phyloP scores from a whole-genome alignment of 2,329 filamentous ascomycete genomes.

The Fusarium kyushuense region DNA sequence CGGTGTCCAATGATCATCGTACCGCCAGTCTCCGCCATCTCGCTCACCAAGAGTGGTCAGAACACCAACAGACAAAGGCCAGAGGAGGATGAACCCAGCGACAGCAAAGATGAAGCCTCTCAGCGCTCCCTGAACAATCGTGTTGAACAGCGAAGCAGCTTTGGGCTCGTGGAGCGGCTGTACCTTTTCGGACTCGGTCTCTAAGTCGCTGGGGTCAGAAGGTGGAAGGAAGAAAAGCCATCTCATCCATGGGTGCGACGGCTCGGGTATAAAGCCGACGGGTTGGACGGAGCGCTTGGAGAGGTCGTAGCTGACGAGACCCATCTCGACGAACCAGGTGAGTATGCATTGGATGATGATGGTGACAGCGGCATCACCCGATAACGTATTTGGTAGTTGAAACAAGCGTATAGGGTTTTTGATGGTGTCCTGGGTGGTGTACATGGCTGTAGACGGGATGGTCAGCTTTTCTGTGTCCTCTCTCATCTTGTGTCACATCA shows the following conservation, averaged over 20 bases:
- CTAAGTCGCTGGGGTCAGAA: not conserved
- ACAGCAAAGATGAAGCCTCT: constrained; percentile 49
- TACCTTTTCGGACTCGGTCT: constrained; percentile 4
- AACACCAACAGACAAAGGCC: constrained; percentile 59
- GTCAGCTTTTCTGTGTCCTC: constrained; percentile 7
- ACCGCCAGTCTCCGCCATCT: constrained; percentile 59
- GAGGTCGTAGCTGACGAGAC: constrained; percentile 63
- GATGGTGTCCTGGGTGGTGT: constrained; percentile 54
- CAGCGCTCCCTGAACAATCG: constrained; percentile 48
- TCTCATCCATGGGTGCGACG: constrained; percentile 50
- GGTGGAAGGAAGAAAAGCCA: constrained; percentile 52
- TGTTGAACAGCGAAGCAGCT: not conserved
- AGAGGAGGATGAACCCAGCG: constrained; percentile 58
- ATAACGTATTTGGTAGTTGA: constrained; percentile 63
- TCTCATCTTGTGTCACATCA: not conserved
- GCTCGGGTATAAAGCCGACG: constrained; percentile 59
- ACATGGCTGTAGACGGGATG: constrained; percentile 56
- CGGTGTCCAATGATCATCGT: constrained; percentile 58
- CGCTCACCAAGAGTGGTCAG: constrained; percentile 55
- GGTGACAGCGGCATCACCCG: constrained; percentile 63
- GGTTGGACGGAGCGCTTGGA: constrained; percentile 59
- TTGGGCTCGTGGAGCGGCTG: constrained; percentile 3
- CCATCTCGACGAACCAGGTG: constrained; percentile 64
- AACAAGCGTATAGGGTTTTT: constrained; percentile 60
- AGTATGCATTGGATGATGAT: constrained; percentile 63